Evolutionary conservation across 2,329 filamentous ascomycete genomes (phyloP), one percentile per base, ranked within the genome.

Genomic region (Colletotrichum sp.): DNA sequence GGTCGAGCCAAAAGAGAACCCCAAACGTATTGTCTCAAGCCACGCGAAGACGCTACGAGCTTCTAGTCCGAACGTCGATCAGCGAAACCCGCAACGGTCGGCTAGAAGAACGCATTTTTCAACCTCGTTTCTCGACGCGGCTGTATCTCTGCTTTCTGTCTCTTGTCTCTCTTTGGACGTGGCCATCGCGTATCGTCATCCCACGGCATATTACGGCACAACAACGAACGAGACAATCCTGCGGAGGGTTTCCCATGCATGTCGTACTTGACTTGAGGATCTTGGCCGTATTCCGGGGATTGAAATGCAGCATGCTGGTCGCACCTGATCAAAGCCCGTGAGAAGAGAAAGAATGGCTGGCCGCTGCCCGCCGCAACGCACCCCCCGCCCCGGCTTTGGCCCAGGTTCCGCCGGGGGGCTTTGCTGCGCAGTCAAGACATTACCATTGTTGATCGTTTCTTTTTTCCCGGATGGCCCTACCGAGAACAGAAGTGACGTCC

Each of bases 401-500:
- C 39, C 39, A 44, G 39, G 39, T 39, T 39, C 36, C 16, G 36
- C 36, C 7, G 0, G 36, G 34, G 36, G 36, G 7, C 36, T 39
- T 39, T 39, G 7, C 36, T 39, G 36, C 36, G 36, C 15, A 39
- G 52, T 63, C 63, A 44, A 64, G 69, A 68, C 72, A 72, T 30
- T 39, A 30, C 32, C 26, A 39, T 63, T 26, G 55, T 15, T 15
- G 18, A 16, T 63, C 44, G 57, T 73, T 76, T 69, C 44, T 68
- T 76, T 59, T 69, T 26, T 57, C 70, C 59, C 70, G 73, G 73
- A 69, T 73, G 64, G 70, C 55, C 73, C 73, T 76, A 69, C 73
- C 73, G 73, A 76, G 73, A 76, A 76, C 63, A 76, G 73, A 76
- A 76, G 64, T 69, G 73, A 76, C 57, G 69, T 69, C 73, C 73